Conservation (phyloP, 495 filamentous ascomycete genomes). For the Penicillium chermesinum region DNA sequence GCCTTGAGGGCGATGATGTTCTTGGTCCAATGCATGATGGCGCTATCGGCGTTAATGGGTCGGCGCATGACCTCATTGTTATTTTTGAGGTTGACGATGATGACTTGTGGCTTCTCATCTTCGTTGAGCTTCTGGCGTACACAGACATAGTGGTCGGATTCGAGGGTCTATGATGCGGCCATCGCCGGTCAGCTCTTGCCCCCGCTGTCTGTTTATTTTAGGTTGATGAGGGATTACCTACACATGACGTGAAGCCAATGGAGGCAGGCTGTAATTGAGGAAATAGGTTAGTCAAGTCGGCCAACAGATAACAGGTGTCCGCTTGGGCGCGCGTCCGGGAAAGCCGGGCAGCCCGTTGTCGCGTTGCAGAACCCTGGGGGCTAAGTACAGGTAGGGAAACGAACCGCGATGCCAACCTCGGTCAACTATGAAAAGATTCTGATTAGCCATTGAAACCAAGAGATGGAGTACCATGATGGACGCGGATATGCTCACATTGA, state of each 20-base stretch:
- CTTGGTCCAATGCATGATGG: slow-evolving; percentile 97
- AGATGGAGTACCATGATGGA: background rate
- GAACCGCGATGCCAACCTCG: slow-evolving; percentile 74
- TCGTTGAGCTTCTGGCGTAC: slow-evolving; percentile 86
- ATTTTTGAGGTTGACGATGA: slow-evolving; percentile 95
- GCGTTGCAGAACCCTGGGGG: slow-evolving; percentile 10
- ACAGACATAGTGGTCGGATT: slow-evolving; percentile 94
- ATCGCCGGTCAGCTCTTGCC: slow-evolving; percentile 13
- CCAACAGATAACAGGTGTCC: slow-evolving; percentile 6
- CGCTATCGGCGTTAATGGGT: slow-evolving; percentile 98
- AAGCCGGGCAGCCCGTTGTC: slow-evolving; percentile 17
- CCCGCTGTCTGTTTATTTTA: slow-evolving; percentile 7
- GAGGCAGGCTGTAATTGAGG: slow-evolving; percentile 54
- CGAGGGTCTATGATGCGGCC: slow-evolving; percentile 67
- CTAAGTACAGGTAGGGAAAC: slow-evolving; percentile 28
- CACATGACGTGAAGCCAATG: slow-evolving; percentile 96
- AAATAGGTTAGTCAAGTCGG: slow-evolving; percentile 36
- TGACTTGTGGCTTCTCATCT: slow-evolving; percentile 78
- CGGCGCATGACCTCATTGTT: slow-evolving; percentile 86
- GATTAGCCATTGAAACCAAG: slow-evolving; percentile 16
- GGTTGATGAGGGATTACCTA: slow-evolving; percentile 45
- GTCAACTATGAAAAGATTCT: slow-evolving; percentile 52
- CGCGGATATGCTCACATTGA: slow-evolving; percentile 58
- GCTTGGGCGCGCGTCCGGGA: slow-evolving; percentile 14
- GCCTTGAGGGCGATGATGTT: slow-evolving; percentile 96